Evolutionary conservation across 2,329 filamentous ascomycete species (phyloP).

Genomic region (Diaporthe citrichinensis): DNA sequence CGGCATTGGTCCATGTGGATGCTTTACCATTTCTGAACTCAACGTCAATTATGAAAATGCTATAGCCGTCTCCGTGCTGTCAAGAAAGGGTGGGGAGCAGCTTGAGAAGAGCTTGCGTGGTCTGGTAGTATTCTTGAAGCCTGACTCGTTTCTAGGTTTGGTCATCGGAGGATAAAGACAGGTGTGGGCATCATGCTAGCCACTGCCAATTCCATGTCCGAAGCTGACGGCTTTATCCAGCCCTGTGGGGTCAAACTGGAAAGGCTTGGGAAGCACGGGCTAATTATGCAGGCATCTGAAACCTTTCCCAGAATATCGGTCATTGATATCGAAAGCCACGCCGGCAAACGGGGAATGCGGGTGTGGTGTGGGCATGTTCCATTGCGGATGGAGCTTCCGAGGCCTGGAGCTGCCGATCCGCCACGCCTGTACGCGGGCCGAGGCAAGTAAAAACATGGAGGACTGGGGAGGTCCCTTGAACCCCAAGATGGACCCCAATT

Average conservation of each 20-base stretch:
- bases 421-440: conserved; percentile 25
- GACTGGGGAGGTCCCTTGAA: not conserved
- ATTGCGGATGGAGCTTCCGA: conserved; percentile 12
- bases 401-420: conserved; percentile 14
- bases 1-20: not conserved
- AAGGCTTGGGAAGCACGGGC: not conserved
- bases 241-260: not conserved
- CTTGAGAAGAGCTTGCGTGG: not conserved
- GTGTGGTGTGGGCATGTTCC: conserved; percentile 24
- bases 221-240: not conserved
- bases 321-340: conserved; percentile 1
- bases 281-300: not conserved
- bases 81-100: no score
- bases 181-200: not conserved
- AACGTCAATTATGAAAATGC: not conserved
- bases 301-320: not conserved
- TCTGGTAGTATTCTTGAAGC: not conserved
- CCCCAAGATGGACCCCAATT: conserved; percentile 13
- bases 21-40: no score
- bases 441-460: conserved; percentile 1
- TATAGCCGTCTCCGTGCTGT: not conserved
- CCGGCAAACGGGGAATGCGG: conserved; percentile 9
- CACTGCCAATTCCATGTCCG: not conserved
- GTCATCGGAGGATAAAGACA: not conserved
- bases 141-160: not conserved